Base-by-base conservation (phyloP, 768 basidiomycete genomes). In the Baorangia bicolor region DNA sequence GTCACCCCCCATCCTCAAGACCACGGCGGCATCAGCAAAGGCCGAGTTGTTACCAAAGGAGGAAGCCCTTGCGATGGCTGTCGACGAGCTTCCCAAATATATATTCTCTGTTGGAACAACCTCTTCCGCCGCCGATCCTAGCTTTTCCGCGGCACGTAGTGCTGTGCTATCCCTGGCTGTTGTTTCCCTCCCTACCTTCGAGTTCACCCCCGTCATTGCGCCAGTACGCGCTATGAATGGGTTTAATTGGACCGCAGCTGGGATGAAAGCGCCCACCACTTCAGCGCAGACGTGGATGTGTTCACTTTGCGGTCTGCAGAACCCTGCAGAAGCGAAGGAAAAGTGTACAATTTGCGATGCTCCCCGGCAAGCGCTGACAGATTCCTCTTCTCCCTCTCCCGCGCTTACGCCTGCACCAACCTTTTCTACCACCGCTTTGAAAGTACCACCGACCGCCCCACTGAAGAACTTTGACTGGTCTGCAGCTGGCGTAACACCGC, bases 181-280 rank as follows among this genome's bases (percentile, higher is more conserved):
- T 34, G 63, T 73, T 1, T 75, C 76, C 13, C 75, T 90, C 11
- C 86, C 87, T 5, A 65, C 54, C 5, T 81, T 68, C 53, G 68
- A 75, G 37, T 73, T 79, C 58, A 51, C 53, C n/a, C 52, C 48
- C 13, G 43, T 43, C 51, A 48, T 63, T 38, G 43, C 56, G n/a
- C 53, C 70, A 12, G 50, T 57, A 16, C 53, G 69, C 3, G 53
- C 65, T 3, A 60, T 69, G 38, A 72, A 75, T 39, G 74, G 74
- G 31, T 88, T 88, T 60, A 75, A 87, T 61, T 88, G 83, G 80
- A 74, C 78, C 2, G 84, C 83, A 11, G 84, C 84, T 1, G 87
- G 85, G 4, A 66, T 81, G 51, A 85, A 80, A 58, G 67, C 77
- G 3, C 79, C 83, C 6, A 57, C 62, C 14, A 50, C 59, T 33